phyloP scores from a whole-genome alignment of 2,329 filamentous ascomycete genomes.

The Pseudogymnoascus sp. region DNA sequence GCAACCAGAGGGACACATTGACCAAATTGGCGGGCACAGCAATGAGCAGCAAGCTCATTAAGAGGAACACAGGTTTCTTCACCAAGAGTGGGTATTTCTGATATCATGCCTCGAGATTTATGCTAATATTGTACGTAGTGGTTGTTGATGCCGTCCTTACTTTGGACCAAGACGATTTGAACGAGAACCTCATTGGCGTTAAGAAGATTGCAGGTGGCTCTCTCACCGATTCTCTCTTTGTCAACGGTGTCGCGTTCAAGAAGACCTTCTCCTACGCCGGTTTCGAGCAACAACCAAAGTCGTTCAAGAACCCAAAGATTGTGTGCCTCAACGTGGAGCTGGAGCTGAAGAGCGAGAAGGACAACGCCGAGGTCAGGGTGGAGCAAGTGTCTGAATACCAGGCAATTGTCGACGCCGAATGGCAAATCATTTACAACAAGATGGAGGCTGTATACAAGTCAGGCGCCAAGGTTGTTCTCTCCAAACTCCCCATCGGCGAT shows the following conservation, averaged over 20 bases:
- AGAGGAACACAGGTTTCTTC: constrained; percentile 93
- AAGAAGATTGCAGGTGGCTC: constrained; percentile 98
- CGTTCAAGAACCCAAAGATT: constrained; percentile 88
- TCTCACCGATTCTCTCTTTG: constrained; percentile 89
- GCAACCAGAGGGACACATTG: constrained; percentile 78
- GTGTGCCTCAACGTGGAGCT: constrained; percentile 96
- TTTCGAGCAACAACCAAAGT: constrained; percentile 98
- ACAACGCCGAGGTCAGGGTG: constrained; percentile 95
- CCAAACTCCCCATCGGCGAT: constrained; percentile 95
- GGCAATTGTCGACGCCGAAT: constrained; percentile 97
- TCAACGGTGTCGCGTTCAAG: constrained; percentile 98
- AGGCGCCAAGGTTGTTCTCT: constrained; percentile 93
- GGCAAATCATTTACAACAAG: constrained; percentile 99
- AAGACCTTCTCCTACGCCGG: constrained; percentile 99
- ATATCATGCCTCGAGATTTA: constrained; percentile 6
- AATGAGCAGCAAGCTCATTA: constrained; percentile 99
- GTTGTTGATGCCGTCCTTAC: constrained; percentile 94
- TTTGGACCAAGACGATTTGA: constrained; percentile 91
- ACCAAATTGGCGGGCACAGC: constrained; percentile 85
- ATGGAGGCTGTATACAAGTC: constrained; percentile 90
- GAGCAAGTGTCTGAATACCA: constrained; percentile 99
- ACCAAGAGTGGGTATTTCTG: constrained; percentile 69
- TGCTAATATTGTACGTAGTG: constrained; percentile 51
- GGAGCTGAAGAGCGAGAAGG: constrained; percentile 97
- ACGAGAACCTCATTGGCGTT: constrained; percentile 95